Base-by-base conservation (phyloP, 495 filamentous ascomycete genomes). In the Cercophora scortea region DNA sequence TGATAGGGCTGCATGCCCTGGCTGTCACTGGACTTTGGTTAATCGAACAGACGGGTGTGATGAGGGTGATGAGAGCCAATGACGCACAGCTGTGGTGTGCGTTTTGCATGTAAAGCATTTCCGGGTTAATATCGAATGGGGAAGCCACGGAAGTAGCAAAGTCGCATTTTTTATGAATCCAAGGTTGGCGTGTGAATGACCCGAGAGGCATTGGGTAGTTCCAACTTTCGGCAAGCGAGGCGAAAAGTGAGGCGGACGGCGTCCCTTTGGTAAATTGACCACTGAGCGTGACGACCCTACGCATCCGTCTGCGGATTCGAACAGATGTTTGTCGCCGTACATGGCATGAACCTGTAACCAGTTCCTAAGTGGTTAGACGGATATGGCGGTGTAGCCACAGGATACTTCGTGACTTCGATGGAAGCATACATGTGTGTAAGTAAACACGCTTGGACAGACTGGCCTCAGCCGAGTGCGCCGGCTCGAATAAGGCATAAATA, bases 221-320 rank as follows among this genome's bases (percentile, higher is more conserved):
- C 49, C 16, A 49, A 25, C 33, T 47, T 32, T 46, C 11, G 40
- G 36, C 16, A 44, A 51, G 47, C 49, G 51, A 53, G 53, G 56
- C 53, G 51, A 39, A 62, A 65, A 62, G 60, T 62, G 62, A 65
- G 62, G 62, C 62, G 62, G 48, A 59, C 62, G 19, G 43, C 41
- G 45, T 50, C 49, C 35, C 7, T 49, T 15, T 35, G 36, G 15
- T 1, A 18, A 51, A 42, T 15, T 25, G 43, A 45, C 62, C 60
- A 65, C 53, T 62, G 46, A 60, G 42, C 46, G 40, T 5, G 35
- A 33, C n/a, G 39, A 46, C 12, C 41, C 12, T 44, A 38, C 35
- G 42, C 43, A 41, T 38, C 25, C 25, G 2, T 25, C 25, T 25
- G 25, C 25, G 43, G 44, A 32, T 19, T 45, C 44, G 34, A 51